phyloP scores from a whole-genome alignment of 306 rosid species.

The Trifolium fragiferum region DNA sequence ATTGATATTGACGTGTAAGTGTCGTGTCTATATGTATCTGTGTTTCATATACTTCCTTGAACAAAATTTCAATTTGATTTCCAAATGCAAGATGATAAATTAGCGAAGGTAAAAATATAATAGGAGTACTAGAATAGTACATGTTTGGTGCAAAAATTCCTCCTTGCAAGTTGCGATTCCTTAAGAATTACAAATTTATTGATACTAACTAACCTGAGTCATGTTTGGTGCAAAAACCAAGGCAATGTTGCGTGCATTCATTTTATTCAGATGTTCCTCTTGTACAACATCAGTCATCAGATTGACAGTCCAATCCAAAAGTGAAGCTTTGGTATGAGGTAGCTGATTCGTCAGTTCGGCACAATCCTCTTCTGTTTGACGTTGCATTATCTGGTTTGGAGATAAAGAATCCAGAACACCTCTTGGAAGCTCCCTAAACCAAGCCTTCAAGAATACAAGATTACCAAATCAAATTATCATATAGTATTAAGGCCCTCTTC shows the following conservation, averaged over 20 bases:
- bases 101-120: too few species aligned
- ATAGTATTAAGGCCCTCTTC: too few species aligned
- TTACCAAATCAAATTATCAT: slow-evolving; percentile 23
- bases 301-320: slow-evolving; percentile 80
- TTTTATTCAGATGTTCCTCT: slow-evolving; percentile 69
- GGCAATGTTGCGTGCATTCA: slow-evolving; percentile 78
- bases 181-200: too few species aligned
- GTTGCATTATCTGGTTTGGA: slow-evolving; percentile 69
- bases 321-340: slow-evolving; percentile 66
- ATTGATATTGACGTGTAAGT: neutral
- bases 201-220: slow-evolving; percentile 63
- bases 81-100: too few species aligned
- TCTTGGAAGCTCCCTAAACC: slow-evolving; percentile 81
- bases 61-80: too few species aligned
- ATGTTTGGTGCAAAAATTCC: too few species aligned
- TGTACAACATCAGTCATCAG: slow-evolving; percentile 88
- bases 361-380: slow-evolving; percentile 72
- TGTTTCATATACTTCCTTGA: too few species aligned
- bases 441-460: slow-evolving; percentile 54
- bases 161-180: too few species aligned
- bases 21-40: too few species aligned
- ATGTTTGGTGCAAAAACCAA: slow-evolving; percentile 92
- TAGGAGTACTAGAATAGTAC: too few species aligned
- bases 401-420: slow-evolving; percentile 74
- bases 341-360: slow-evolving; percentile 60